phyloP scores from a whole-genome alignment of 805 yeast genomes.

The Wickerhamiella dianesei region DNA sequence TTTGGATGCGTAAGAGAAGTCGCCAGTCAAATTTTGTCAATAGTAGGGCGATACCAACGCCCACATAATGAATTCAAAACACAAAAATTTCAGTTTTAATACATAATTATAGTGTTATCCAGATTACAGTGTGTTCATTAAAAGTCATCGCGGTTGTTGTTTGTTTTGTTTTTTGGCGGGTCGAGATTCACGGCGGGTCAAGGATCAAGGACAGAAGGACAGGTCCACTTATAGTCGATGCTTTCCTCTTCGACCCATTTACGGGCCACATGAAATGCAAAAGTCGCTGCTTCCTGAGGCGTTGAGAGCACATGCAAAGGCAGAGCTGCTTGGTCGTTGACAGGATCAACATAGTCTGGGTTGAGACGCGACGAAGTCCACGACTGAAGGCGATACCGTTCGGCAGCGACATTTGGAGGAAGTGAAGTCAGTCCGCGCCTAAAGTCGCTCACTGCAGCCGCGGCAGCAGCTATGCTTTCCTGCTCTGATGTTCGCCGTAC shows the following conservation, averaged over 20 bases:
- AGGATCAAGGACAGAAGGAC: not conserved
- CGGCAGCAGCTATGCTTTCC: constrained; percentile 6
- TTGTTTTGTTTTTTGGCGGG: too few relatives aligned
- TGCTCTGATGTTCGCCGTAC: not conserved
- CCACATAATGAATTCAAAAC: too few relatives aligned
- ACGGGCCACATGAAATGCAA: constrained; percentile 24
- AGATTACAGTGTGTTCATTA: too few relatives aligned
- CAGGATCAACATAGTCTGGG: constrained; percentile 22
- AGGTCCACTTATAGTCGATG: constrained; percentile 22
- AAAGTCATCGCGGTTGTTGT: not conserved
- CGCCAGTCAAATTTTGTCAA: too few relatives aligned
- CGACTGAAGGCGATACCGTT: constrained; percentile 13
- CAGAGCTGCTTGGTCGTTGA: constrained; percentile 23
- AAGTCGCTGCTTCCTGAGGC: constrained; percentile 30
- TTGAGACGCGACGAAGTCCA: constrained; percentile 16
- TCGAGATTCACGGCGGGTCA: not conserved
- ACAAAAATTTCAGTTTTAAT: too few relatives aligned
- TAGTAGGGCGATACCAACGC: too few relatives aligned
- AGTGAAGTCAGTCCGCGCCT: constrained; percentile 19
- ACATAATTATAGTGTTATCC: too few relatives aligned
- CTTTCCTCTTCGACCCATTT: constrained; percentile 27
- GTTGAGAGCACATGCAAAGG: constrained; percentile 29
- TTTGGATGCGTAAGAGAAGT: too few relatives aligned
- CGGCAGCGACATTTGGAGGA: constrained; percentile 13
- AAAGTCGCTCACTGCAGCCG: constrained; percentile 19